Base-by-base conservation (phyloP, 257 asterid genomes). In the Nicotiana tomentosiformis region DNA sequence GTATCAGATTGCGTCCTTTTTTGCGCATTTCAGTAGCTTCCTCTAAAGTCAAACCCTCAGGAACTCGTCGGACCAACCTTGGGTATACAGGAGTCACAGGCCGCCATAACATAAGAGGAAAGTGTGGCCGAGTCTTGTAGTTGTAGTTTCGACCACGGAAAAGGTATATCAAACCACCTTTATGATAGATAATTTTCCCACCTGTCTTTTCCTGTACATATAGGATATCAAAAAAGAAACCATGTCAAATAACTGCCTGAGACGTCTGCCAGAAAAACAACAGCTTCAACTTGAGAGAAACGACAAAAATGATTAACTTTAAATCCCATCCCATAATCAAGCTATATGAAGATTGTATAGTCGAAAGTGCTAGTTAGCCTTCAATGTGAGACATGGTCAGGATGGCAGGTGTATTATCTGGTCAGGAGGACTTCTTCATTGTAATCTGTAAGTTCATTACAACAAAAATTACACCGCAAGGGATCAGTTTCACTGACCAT, bases 61-160 rank as follows among this genome's bases (percentile, higher is more conserved):
- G 99, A 65, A 86, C 97, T 55, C 85, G 87, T 86, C 86, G 81
- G 68, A 93, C 72, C 91, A 94, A 88, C 86, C 94, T 91, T 49
- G 99, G 99, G 90, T 96, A 96, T 30, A 96, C 97, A 64, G 98
- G 98, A 61, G 95, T 23, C 35, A 87, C 86, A 83, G 98, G 99
- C 88, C 91, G 95, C 98, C 99, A 94, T 87, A 94, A 84, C 99
- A 94, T 94, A 69, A 96, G 95, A 84, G 98, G 98, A 84, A 82
- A 93, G 56, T 88, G 92, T 43, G 97, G 98, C 82, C 94, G 91
- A 81, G 88, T 82, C 86, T 85, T 93, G 85, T 66, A 87, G 86
- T 96, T 96, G 82, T 96, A 96, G 91, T 96, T 94, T 89, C 99
- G 89, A 84, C 98, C 99, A 33, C 97, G 95, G 80, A 93, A 95